phyloP scores from a whole-genome alignment of 2,329 filamentous ascomycete genomes.

The Aspergillus luchuensis region DNA sequence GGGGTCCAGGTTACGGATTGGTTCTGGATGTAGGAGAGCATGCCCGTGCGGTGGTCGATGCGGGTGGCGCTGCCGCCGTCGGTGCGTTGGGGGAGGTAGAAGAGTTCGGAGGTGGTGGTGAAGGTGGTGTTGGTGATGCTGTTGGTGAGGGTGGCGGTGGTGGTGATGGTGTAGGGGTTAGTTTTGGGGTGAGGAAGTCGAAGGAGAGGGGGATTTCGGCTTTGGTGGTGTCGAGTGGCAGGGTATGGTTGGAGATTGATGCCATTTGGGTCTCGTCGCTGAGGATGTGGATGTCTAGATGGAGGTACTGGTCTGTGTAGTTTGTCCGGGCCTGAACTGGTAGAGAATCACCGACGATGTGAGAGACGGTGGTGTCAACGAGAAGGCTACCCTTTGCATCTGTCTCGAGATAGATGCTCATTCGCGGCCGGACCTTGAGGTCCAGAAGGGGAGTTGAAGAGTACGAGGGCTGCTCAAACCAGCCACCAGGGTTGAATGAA shows the following conservation, averaged over 20 bases:
- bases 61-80: slow-evolving; percentile 8
- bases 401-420: slow-evolving; percentile 6
- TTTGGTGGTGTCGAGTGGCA: neutral
- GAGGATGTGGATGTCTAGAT: neutral
- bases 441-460: neutral
- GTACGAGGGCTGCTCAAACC: neutral
- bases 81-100: slow-evolving; percentile 2
- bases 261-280: neutral
- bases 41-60: neutral
- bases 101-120: neutral
- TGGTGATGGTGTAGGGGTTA: neutral
- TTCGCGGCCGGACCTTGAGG: slow-evolving; percentile 1
- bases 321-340: neutral
- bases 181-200: neutral
- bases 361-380: neutral
- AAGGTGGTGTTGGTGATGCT: neutral
- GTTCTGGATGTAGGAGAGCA: neutral
- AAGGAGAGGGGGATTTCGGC: neutral
- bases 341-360: neutral
- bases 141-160: neutral
- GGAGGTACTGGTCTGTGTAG: neutral
- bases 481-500: slow-evolving; percentile 4
- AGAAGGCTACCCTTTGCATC: neutral
- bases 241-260: neutral
- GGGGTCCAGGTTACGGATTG: neutral